These are phyloP conservation scores for Ophiostoma ips DNA, from an alignment of 2,329 filamentous ascomycete species.

Conservation along the genomic window DNA sequence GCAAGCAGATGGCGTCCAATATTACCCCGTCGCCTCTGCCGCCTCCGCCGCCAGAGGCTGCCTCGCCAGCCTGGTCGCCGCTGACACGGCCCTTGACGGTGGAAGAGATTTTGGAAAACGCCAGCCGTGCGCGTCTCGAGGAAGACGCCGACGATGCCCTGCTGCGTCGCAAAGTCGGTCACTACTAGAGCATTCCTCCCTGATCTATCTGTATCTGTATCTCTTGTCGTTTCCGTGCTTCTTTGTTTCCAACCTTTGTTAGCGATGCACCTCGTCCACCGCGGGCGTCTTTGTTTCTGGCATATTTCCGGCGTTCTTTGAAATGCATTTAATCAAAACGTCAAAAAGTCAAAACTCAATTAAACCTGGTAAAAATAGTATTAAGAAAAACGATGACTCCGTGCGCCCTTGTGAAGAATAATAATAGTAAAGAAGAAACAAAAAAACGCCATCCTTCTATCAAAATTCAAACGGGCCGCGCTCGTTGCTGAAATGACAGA, in stretches of 20 bases:
- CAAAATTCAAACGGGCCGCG: not conserved
- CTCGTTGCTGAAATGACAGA: not conserved
- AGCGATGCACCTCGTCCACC: too few relatives aligned
- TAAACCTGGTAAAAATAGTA: not conserved
- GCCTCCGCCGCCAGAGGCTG: too few relatives aligned
- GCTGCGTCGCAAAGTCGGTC: constrained; percentile 30
- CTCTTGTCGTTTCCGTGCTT: not conserved
- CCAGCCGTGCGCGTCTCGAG: constrained; percentile 23
- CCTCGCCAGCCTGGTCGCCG: too few relatives aligned
- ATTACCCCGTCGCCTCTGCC: too few relatives aligned
- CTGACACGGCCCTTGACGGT: constrained; percentile 22
- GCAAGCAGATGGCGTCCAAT: not conserved
- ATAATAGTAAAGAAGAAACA: too few relatives aligned
- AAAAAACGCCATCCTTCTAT: not conserved
- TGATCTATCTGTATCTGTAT: too few relatives aligned
- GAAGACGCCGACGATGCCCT: constrained; percentile 31
- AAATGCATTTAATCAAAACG: too few relatives aligned
- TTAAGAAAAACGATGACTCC: not conserved
- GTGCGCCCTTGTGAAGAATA: not conserved
- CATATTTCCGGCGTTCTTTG: not conserved
- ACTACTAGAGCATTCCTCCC: constrained; percentile 2
- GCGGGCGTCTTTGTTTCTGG: too few relatives aligned
- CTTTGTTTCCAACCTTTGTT: not conserved
- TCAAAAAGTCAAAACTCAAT: not conserved
- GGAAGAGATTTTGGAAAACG: constrained; percentile 34